These are phyloP conservation scores for Candida tropicalis DNA, from an alignment of 1,139 yeast species.

Conservation along the genomic window DNA sequence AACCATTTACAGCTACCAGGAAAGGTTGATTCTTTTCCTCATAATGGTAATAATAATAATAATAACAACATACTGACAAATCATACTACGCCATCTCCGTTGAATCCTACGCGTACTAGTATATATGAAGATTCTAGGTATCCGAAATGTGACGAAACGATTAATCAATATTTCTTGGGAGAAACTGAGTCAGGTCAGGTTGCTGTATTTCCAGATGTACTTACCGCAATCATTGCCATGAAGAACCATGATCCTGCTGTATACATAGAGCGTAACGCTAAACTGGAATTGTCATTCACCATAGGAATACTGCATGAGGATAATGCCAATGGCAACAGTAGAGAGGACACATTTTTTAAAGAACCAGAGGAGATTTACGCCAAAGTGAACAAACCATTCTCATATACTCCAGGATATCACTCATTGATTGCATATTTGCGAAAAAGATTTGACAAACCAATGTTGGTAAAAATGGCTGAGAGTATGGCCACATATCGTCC, in stretches of 20 bases:
- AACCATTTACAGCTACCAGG: neutral
- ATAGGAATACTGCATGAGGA: constrained; percentile 52
- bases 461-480: constrained; percentile 81
- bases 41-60: no score
- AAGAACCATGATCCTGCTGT: constrained; percentile 42
- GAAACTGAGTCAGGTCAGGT: constrained; percentile 37
- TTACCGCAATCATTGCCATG: constrained; percentile 50
- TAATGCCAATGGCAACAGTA: constrained; percentile 20
- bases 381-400: constrained; percentile 71
- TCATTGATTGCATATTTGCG: constrained; percentile 74
- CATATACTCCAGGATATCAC: constrained; percentile 91
- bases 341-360: constrained; percentile 35
- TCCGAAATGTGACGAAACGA: constrained; percentile 46
- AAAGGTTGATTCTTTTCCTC: neutral
- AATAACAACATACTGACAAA: neutral
- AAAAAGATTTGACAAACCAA: constrained; percentile 66
- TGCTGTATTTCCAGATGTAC: constrained; percentile 56
- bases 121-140: constrained; percentile 16
- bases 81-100: constrained; percentile 15
- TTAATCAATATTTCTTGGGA: constrained; percentile 65
- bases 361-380: constrained; percentile 85
- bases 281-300: constrained; percentile 55
- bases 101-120: constrained; percentile 11
- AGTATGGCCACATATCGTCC: constrained; percentile 91
- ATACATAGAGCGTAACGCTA: constrained; percentile 41